Conservation (phyloP, 2,329 filamentous ascomycete species). For the Colletotrichum godetiae region DNA sequence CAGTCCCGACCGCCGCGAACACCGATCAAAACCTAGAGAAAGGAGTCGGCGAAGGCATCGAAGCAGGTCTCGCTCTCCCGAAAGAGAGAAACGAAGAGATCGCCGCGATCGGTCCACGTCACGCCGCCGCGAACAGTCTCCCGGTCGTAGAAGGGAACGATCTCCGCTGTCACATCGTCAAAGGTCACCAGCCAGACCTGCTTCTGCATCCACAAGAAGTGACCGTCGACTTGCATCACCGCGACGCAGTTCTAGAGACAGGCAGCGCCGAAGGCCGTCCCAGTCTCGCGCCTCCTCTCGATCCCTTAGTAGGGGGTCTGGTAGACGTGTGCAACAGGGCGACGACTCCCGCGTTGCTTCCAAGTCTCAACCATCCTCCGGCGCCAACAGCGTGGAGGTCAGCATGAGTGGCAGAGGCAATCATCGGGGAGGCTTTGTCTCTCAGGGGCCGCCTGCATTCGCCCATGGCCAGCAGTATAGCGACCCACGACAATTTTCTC, state of each 20-base stretch:
- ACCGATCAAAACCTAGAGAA: constrained; percentile 23
- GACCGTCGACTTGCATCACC: constrained; percentile 25
- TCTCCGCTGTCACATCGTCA: constrained; percentile 28
- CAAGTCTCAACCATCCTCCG: constrained; percentile 42
- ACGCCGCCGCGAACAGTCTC: constrained; percentile 26
- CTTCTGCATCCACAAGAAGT: constrained; percentile 15
- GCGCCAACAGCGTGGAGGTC: constrained; percentile 48
- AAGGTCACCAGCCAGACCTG: constrained; percentile 12
- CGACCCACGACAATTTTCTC: constrained; percentile 58
- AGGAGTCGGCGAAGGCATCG: constrained; percentile 25
- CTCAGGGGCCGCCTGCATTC: constrained; percentile 48
- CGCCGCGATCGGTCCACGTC: constrained; percentile 22
- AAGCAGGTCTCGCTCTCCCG: constrained; percentile 35
- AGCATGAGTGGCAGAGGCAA: constrained; percentile 48
- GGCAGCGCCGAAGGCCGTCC: constrained; percentile 10
- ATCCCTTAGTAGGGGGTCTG: constrained; percentile 35
- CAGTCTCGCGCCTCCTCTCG: constrained; percentile 28
- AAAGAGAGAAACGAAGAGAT: constrained; percentile 11
- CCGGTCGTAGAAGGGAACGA: constrained; percentile 16
- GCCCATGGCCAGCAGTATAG: constrained; percentile 48
- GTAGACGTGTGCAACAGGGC: constrained; percentile 17
- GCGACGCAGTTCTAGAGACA: constrained; percentile 24
- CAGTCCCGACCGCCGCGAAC: constrained; percentile 20
- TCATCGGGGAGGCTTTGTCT: constrained; percentile 44
- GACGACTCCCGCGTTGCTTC: constrained; percentile 21